These are phyloP conservation scores for Panicum hallii DNA, from an alignment of 202 grass and related monocot genomes.

Conservation along the genomic window DNA sequence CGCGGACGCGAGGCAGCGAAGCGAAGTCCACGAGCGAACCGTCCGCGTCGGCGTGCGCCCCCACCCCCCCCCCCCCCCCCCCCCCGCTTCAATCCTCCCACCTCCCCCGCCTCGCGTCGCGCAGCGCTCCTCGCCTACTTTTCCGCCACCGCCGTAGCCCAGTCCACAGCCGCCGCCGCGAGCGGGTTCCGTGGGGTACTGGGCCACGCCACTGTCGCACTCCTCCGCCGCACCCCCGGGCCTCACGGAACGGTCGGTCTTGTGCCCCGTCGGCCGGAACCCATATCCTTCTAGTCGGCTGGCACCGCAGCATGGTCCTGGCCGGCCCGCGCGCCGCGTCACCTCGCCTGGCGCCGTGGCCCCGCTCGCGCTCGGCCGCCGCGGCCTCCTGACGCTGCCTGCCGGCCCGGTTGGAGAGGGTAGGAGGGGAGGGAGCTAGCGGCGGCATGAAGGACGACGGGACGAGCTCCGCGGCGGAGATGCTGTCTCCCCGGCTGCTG, in stretches of 20 bases:
- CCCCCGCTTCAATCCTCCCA: background rate
- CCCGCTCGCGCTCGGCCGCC: background rate
- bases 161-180: constrained; percentile 7
- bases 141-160: background rate
- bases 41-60: background rate
- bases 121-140: background rate
- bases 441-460: constrained; percentile 43
- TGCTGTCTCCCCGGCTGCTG: constrained; percentile 61
- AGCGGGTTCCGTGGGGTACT: background rate
- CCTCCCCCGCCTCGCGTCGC: background rate
- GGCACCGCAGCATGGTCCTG: background rate
- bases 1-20: background rate
- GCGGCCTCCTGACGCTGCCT: constrained; percentile 19
- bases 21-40: background rate
- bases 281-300: background rate
- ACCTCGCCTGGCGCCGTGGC: background rate
- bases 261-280: background rate
- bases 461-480: constrained; percentile 40
- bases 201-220: constrained; percentile 22
- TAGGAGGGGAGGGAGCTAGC: background rate
- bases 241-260: background rate
- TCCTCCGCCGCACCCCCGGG: no score
- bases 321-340: background rate
- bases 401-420: background rate
- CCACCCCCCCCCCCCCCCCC: no score